Percentiles rank a stretch among this genome's conserved stretches.
Evolutionary conservation across 768 basidiomycete species (phyloP).

Genomic region (Pleurotus tuoliensis): DNA sequence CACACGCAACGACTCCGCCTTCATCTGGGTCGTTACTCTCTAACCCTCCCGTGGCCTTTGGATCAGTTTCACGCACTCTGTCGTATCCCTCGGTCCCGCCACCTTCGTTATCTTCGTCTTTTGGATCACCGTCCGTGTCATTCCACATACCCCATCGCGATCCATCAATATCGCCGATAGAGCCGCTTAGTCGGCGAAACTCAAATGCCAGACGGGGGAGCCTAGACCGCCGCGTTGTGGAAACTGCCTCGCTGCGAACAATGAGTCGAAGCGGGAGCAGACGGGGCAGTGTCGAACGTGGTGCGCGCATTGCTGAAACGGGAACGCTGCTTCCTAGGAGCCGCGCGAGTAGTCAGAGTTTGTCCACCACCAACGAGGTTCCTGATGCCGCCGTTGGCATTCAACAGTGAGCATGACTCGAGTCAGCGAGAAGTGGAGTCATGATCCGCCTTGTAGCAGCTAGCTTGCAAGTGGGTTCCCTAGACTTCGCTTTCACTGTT

Average conservation of each 20-base stretch:
- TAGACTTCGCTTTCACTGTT: not conserved
- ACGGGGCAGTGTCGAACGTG: conserved; percentile 57
- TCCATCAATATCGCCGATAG: conserved; percentile 45
- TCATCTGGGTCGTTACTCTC: conserved; percentile 53
- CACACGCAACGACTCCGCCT: conserved; percentile 71
- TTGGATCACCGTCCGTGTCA: conserved; percentile 63
- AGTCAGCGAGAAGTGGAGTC: not conserved
- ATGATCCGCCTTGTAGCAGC: not conserved
- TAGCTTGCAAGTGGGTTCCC: not conserved
- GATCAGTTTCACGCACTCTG: conserved; percentile 37
- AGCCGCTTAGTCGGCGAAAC: conserved; percentile 49
- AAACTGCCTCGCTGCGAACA: conserved; percentile 28
- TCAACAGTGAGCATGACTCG: conserved; percentile 1
- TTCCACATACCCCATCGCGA: conserved; percentile 45
- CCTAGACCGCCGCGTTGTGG: conserved; percentile 28
- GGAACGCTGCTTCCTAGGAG: conserved; percentile 51
- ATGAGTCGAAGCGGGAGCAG: conserved; percentile 39
- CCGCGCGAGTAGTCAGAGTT: conserved; percentile 42
- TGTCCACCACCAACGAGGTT: conserved; percentile 28
- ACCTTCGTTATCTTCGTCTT: conserved; percentile 74
- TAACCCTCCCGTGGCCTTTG: conserved; percentile 31
- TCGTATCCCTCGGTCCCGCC: conserved; percentile 84
- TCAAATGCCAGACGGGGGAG: conserved; percentile 39
- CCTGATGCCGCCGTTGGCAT: conserved; percentile 17
- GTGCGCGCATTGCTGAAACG: conserved; percentile 68